Conservation (phyloP, 169 alveolate genomes). For the Toxoplasma gondii region DNA sequence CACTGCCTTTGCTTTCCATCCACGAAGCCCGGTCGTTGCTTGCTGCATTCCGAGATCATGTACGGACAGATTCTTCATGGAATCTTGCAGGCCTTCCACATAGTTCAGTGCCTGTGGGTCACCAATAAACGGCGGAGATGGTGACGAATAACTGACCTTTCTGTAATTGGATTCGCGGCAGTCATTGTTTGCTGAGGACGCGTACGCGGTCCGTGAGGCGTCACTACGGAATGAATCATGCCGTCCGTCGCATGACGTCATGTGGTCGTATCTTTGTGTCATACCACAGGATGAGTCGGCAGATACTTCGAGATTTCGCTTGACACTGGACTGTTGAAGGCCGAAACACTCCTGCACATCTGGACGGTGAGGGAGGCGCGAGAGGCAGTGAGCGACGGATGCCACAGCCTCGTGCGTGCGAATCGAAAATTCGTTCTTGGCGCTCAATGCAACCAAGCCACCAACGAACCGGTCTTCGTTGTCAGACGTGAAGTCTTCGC, state of each 20-base stretch:
- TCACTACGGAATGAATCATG: neutral
- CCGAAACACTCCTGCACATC: no score
- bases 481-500: no score
- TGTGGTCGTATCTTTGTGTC: neutral
- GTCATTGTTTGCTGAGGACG: neutral
- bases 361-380: no score
- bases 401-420: no score
- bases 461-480: no score
- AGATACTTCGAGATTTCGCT: no score
- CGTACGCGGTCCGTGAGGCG: neutral
- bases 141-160: neutral
- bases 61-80: neutral
- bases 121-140: neutral
- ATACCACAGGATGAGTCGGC: no score
- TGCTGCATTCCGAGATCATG: neutral
- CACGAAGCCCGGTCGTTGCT: neutral
- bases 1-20: constrained; percentile 23
- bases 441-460: no score
- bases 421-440: no score
- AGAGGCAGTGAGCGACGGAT: no score
- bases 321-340: no score
- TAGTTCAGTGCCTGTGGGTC: neutral
- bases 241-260: neutral
- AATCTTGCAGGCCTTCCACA: neutral
- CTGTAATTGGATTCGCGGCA: neutral